These are phyloP conservation scores for Phytophthora pluvialis DNA, from an alignment of 352 stramenopile genomes.

Conservation along the genomic window DNA sequence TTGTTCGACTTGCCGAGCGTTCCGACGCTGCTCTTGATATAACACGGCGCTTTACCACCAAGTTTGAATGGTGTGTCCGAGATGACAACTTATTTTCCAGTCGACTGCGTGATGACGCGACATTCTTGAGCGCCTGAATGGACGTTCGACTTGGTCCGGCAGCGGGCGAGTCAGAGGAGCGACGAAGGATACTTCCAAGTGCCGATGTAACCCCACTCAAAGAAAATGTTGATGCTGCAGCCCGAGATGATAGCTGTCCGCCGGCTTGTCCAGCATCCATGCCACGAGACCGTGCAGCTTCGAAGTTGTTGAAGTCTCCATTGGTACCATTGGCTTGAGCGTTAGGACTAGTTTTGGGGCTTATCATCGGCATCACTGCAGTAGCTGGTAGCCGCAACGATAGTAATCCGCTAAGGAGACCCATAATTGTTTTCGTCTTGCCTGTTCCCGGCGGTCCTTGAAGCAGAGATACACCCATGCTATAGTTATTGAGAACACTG, in stretches of 20 bases:
- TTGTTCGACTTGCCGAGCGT: constrained; percentile 36
- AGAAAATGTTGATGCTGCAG: constrained; percentile 51
- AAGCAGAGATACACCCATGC: constrained; percentile 83
- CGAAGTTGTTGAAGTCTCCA: constrained; percentile 59
- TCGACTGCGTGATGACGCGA: constrained; percentile 55
- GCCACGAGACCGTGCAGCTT: constrained; percentile 45
- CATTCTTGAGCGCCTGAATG: constrained; percentile 74
- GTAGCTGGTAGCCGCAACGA: constrained; percentile 62
- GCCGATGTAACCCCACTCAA: constrained; percentile 54
- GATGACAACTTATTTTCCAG: constrained; percentile 73
- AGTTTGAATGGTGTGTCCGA: constrained; percentile 27
- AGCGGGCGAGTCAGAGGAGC: constrained; percentile 34
- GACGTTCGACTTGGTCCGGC: constrained; percentile 48
- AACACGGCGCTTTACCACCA: constrained; percentile 61
- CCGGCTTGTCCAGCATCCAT: constrained; percentile 17
- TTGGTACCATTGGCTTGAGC: constrained; percentile 21
- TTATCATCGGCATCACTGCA: constrained; percentile 44
- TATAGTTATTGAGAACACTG: constrained; percentile 90
- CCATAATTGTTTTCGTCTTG: constrained; percentile 95
- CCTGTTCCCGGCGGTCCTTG: constrained; percentile 96
- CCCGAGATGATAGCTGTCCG: constrained; percentile 14
- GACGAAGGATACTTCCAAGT: constrained; percentile 69
- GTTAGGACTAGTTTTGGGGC: constrained; percentile 24
- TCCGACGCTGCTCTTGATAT: constrained; percentile 45
- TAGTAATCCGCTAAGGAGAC: constrained; percentile 76